phyloP scores from a whole-genome alignment of 1,139 yeast species.

The Yamadazyma pseudoaaseri region DNA sequence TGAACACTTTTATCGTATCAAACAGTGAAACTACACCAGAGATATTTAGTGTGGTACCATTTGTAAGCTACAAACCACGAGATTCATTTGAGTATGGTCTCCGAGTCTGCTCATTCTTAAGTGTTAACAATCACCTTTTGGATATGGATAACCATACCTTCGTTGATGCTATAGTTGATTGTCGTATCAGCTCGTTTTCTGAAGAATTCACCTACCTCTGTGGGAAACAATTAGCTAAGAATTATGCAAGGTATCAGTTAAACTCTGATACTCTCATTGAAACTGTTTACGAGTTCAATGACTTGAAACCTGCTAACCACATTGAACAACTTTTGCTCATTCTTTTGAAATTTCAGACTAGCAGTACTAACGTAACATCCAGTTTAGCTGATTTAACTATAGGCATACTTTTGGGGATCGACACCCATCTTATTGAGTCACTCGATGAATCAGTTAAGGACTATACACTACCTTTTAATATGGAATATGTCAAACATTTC shows the following conservation, averaged over 20 bases:
- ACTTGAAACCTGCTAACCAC: slow-evolving; percentile 1
- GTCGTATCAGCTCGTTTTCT: background rate
- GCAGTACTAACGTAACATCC: slow-evolving; percentile 1
- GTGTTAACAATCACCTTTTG: slow-evolving; percentile 1
- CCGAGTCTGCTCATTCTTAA: slow-evolving; percentile 5
- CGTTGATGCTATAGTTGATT: slow-evolving; percentile 1
- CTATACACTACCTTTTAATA: background rate
- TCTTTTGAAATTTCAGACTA: slow-evolving; percentile 4
- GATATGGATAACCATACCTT: slow-evolving; percentile 1
- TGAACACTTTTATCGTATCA: background rate
- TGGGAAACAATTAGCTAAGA: slow-evolving; percentile 3
- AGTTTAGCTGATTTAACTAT: slow-evolving; percentile 8
- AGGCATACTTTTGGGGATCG: slow-evolving; percentile 4
- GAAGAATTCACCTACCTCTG: slow-evolving; percentile 3
- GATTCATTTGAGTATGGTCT: slow-evolving; percentile 1
- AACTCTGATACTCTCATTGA: background rate
- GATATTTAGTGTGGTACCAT: background rate
- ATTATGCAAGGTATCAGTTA: background rate
- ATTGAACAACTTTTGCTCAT: slow-evolving; percentile 4
- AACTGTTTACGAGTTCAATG: slow-evolving; percentile 7
- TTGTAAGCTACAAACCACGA: background rate
- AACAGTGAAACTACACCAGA: background rate
- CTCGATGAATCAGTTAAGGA: background rate
- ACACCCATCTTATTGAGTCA: slow-evolving; percentile 1
- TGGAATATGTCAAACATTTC: background rate